Evolutionary conservation across 2,329 filamentous ascomycete species (phyloP).

Genomic region (Neophaeococcomyces aloes): DNA sequence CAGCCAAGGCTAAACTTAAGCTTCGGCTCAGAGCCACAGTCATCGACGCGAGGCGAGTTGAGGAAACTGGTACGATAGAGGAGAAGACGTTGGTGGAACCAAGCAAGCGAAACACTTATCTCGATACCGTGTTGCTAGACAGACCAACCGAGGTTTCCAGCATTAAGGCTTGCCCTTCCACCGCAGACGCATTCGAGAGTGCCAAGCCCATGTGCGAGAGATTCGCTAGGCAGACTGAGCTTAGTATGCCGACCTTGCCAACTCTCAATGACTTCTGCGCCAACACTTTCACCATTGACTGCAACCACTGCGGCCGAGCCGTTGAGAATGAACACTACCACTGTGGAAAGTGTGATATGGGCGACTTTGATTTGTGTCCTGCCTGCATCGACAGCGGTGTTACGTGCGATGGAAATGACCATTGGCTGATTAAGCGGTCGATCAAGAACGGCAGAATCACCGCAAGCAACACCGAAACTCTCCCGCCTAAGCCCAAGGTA

Average conservation of each 20-base stretch:
- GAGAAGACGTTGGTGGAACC: slow-evolving; percentile 10
- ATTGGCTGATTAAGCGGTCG: slow-evolving; percentile 91
- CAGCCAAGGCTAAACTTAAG: slow-evolving; percentile 96
- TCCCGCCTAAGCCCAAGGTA: slow-evolving; percentile 42
- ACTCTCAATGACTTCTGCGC: slow-evolving; percentile 27
- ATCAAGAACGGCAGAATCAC: slow-evolving; percentile 68
- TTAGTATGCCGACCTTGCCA: slow-evolving; percentile 26
- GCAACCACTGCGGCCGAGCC: slow-evolving; percentile 74
- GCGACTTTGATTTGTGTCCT: slow-evolving; percentile 88
- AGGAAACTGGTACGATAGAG: slow-evolving; percentile 10
- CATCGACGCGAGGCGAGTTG: slow-evolving; percentile 22
- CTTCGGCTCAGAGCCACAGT: slow-evolving; percentile 70
- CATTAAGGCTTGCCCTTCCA: slow-evolving; percentile 7
- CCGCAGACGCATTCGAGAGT: background rate
- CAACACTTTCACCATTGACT: slow-evolving; percentile 70
- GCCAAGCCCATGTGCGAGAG: background rate
- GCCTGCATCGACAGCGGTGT: slow-evolving; percentile 64
- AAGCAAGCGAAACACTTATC: slow-evolving; percentile 28
- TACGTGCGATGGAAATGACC: slow-evolving; percentile 64
- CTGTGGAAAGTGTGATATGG: slow-evolving; percentile 84
- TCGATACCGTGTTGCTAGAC: slow-evolving; percentile 33
- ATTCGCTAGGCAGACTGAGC: slow-evolving; percentile 3
- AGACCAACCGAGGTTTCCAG: slow-evolving; percentile 9
- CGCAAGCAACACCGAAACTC: slow-evolving; percentile 74
- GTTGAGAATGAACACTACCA: slow-evolving; percentile 83